phyloP scores from a whole-genome alignment of 257 asterid genomes.

The Petunia secreta region DNA sequence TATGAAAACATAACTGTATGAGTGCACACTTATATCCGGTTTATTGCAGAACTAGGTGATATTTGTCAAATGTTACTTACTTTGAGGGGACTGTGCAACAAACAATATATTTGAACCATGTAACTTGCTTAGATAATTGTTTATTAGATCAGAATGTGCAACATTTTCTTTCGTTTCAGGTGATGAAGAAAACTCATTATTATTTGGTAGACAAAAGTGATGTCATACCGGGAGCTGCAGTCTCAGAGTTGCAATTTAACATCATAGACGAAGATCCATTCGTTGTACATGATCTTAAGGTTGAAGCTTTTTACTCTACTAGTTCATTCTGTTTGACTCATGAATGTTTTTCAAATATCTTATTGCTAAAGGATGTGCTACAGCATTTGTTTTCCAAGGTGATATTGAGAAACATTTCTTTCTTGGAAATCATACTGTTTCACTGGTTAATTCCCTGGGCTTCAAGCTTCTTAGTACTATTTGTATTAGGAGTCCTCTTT shows the following conservation, averaged over 20 bases:
- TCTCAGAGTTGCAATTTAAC: constrained; percentile 85
- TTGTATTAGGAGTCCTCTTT: background rate
- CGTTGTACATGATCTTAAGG: constrained; percentile 71
- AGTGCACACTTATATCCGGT: background rate
- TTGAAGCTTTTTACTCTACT: constrained; percentile 26
- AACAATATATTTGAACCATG: background rate
- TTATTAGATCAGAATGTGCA: background rate
- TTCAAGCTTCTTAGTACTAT: background rate
- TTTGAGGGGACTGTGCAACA: background rate
- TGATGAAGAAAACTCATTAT: constrained; percentile 95
- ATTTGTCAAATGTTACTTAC: too few relatives aligned
- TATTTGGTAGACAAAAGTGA: constrained; percentile 84
- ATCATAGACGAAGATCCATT: constrained; percentile 81
- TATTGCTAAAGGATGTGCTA: background rate
- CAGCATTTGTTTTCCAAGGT: constrained; percentile 1
- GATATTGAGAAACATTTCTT: background rate
- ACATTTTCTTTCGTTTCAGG: constrained; percentile 53
- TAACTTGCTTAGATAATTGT: constrained; percentile 16
- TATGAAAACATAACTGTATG: background rate
- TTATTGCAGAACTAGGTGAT: background rate
- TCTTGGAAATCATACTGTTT: background rate
- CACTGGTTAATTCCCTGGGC: background rate
- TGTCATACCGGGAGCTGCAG: constrained; percentile 89
- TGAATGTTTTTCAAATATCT: background rate
- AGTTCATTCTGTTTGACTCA: background rate